phyloP scores from a whole-genome alignment of 768 basidiomycete genomes.

The Serendipita sp. region DNA sequence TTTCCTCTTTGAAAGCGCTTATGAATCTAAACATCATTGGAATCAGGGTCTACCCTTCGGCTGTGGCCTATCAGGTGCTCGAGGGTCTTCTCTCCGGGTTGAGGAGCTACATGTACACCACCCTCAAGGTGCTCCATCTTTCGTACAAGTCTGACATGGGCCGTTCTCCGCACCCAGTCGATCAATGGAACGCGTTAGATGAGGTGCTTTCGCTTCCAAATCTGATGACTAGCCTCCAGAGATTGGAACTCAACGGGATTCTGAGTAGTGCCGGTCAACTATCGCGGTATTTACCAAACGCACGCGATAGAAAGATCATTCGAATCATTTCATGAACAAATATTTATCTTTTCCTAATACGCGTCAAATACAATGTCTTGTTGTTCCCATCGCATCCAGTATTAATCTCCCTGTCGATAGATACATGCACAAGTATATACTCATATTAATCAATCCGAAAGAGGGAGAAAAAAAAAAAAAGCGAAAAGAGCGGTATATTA shows the following conservation, averaged over 20 bases:
- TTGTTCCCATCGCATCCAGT: not conserved
- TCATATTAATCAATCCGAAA: no score
- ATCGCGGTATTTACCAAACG: not conserved
- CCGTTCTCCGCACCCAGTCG: not conserved
- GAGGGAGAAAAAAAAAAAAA: no score
- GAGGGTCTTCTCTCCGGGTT: not conserved
- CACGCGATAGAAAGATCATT: not conserved
- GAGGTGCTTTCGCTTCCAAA: not conserved
- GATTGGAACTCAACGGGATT: not conserved
- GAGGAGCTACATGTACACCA: not conserved
- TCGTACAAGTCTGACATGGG: not conserved
- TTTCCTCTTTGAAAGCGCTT: not conserved
- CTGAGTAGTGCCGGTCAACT: not conserved
- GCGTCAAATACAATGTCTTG: not conserved
- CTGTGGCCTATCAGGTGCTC: not conserved
- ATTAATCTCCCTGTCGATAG: no score
- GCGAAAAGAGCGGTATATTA: conserved; percentile 12
- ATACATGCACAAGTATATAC: no score
- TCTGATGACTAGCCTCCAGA: not conserved
- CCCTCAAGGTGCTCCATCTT: not conserved
- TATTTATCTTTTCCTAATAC: not conserved
- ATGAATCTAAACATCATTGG: not conserved
- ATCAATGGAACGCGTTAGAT: not conserved
- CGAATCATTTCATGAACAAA: not conserved
- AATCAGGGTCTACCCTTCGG: not conserved